Percentiles rank a stretch among this genome's conserved stretches.
phyloP scores from a whole-genome alignment of 306 rosid genomes.

The Begonia masoniana region DNA sequence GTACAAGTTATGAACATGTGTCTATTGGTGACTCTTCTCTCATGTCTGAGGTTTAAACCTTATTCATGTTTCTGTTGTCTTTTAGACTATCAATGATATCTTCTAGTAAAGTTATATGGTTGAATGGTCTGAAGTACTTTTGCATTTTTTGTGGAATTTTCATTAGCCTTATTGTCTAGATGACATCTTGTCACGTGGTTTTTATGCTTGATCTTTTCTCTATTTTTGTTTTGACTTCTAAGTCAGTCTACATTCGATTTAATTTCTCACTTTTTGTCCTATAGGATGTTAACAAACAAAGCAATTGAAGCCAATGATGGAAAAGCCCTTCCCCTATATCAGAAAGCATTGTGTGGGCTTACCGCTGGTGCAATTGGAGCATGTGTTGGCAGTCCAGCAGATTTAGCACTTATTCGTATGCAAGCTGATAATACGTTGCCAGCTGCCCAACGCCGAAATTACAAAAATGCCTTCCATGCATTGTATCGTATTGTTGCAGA shows the following conservation, averaged over 20 bases:
- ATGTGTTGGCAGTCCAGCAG: conserved; percentile 75
- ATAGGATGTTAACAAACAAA: conserved; percentile 60
- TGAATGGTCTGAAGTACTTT: no score
- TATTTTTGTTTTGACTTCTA: not conserved
- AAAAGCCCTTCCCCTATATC: conserved; percentile 84
- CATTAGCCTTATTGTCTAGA: no score
- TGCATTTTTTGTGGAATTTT: no score
- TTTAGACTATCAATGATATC: no score
- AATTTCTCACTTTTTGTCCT: not conserved
- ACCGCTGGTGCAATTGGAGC: conserved; percentile 98
- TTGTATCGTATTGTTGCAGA: conserved; percentile 41
- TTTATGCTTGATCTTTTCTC: not conserved
- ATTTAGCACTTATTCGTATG: conserved; percentile 88
- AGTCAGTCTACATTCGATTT: not conserved
- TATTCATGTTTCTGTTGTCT: no score
- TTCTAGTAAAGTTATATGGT: no score
- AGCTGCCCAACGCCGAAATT: conserved; percentile 69
- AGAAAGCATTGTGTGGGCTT: conserved; percentile 84
- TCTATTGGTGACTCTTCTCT: no score
- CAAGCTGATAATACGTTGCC: conserved; percentile 92
- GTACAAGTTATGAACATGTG: no score
- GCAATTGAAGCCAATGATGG: conserved; percentile 91
- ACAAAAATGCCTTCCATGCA: conserved; percentile 84
- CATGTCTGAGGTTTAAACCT: no score
- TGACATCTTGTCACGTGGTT: no score